Evolutionary conservation across 1,284 basidiomycete genomes (phyloP), one percentile per base, ranked within the genome.

Genomic region (Exobasidium rhododendri): DNA sequence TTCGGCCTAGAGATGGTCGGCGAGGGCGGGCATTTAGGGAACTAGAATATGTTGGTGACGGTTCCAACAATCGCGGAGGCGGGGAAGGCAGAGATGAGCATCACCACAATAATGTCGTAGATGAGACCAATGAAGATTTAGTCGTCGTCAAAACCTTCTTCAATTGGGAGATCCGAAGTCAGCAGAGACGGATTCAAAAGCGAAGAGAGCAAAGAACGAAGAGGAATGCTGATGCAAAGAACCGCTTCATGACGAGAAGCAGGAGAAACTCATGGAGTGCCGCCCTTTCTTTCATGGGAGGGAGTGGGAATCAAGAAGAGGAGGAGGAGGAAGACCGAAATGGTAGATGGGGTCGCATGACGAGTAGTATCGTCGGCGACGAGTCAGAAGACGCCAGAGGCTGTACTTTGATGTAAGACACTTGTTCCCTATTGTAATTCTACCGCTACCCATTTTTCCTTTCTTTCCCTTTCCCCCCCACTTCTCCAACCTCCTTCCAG

Each of bases 111-210:
- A 17, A 40, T 40, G 35, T 40, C 7, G 17, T 24, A 17, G 72
- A 74, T 55, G 72, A 74, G 50, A 70, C 68, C 51, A 71, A 74
- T 61, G 61, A 63, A 0, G 44, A 61, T 32, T 59, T 63, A 45
- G 63, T 68, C 0, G 69, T 73, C 1, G 47, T 74, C 50, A 70
- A 74, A 61, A 68, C 61, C 44, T 74, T 73, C 55, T 73, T 66
- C 64, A 66, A 60, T 40, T 74, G 72, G 72, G 68, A 74, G 59
- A 20, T 59, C 32, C 64, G 71, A 14, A 68, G 71, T 56, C 60
- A 58, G 5, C 50, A 65, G 29, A 59, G 58, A 47, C 63, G 32
- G 66, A 71, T 50, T 61, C 64, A 7, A 63, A 71, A 24, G 51
- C 58, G 55, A 55, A 57, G 4, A 67, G 60, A 5, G 50, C 47